phyloP scores from a whole-genome alignment of 306 rosid species.

The Canavalia ensiformis region DNA sequence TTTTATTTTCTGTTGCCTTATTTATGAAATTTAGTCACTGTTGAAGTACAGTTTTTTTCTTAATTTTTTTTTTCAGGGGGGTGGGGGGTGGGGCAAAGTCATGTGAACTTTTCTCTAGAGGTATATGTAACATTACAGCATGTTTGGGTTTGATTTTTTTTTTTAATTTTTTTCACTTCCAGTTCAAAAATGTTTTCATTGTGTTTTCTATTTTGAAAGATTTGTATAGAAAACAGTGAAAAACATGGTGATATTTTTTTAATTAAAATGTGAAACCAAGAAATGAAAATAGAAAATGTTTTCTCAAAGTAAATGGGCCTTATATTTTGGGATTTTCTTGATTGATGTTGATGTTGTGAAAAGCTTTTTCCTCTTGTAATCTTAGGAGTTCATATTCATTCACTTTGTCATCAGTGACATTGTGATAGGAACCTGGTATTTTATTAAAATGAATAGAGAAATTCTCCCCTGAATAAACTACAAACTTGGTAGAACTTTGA shows the following conservation, averaged over 20 bases:
- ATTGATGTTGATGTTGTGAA: neutral
- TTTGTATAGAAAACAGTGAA: no score
- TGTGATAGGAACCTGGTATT: neutral
- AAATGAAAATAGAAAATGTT: no score
- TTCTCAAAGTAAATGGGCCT: neutral
- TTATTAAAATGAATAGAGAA: neutral
- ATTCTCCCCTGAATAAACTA: neutral
- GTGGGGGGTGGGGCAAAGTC: neutral
- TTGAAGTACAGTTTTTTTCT: neutral
- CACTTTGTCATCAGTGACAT: neutral
- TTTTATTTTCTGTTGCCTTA: conserved; percentile 35
- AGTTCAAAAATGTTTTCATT: no score
- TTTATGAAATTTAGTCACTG: conserved; percentile 8
- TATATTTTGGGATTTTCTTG: neutral
- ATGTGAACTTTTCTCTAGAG: neutral
- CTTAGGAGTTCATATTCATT: neutral
- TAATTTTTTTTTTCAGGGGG: neutral
- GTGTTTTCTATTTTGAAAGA: no score
- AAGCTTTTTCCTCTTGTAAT: neutral
- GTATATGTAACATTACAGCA: neutral
- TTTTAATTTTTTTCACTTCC: no score
- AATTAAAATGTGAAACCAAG: no score
- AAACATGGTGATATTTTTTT: no score
- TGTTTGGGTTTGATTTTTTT: no score
- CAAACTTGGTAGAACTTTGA: neutral